phyloP scores from a whole-genome alignment of 2,329 filamentous ascomycete genomes.

The Fonsecaea nubica region DNA sequence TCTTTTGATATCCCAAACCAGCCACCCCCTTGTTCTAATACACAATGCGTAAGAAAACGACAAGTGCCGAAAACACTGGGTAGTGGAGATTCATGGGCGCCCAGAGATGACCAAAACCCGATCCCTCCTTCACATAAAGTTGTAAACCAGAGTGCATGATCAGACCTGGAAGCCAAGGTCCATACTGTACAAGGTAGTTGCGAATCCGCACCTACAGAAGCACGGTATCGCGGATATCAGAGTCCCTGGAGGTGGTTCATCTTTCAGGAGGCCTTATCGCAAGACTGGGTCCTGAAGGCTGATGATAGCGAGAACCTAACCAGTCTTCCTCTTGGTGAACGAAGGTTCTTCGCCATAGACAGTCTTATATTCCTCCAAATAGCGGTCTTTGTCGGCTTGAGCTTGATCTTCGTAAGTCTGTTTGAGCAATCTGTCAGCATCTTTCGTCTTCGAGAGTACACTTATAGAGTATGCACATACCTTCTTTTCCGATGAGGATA shows the following conservation, averaged over 20 bases:
- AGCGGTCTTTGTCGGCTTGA: conserved; percentile 44
- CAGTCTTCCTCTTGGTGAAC: neutral
- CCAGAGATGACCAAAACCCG: neutral
- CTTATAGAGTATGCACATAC: conserved; percentile 39
- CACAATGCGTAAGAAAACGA: neutral
- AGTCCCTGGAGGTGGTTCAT: neutral
- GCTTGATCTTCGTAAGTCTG: conserved; percentile 43
- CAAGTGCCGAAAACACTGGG: neutral
- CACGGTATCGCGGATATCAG: neutral
- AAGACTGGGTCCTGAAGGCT: neutral
- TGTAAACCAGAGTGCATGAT: neutral
- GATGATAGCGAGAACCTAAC: neutral
- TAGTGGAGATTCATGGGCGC: conserved; percentile 1
- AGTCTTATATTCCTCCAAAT: conserved; percentile 45
- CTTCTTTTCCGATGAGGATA: conserved; percentile 49
- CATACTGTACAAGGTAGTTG: neutral
- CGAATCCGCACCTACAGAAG: neutral
- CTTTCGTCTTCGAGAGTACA: neutral
- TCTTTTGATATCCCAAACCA: neutral
- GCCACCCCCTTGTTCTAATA: neutral
- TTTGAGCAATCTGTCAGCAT: conserved; percentile 24
- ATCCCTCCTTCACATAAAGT: neutral
- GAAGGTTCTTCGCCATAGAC: conserved; percentile 45
- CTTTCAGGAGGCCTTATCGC: neutral
- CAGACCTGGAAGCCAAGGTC: neutral